Conservation (phyloP, 2,329 filamentous ascomycete genomes). For the Helotiales sp. region DNA sequence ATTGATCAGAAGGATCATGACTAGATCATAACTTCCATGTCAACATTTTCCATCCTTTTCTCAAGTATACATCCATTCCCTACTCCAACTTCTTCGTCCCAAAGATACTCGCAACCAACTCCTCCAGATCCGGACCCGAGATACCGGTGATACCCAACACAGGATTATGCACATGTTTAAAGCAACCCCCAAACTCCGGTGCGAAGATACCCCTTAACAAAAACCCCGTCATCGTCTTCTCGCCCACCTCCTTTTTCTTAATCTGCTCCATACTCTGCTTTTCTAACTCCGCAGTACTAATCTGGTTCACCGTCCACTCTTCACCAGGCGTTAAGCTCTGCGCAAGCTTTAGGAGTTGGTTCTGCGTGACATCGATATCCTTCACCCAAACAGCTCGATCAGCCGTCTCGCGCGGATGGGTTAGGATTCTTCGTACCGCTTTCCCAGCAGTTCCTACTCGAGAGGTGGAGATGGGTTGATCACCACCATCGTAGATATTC, state of each 20-base stretch:
- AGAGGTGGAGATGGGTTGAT: constrained; percentile 46
- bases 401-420: constrained; percentile 50
- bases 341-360: constrained; percentile 36
- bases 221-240: constrained; percentile 35
- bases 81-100: constrained; percentile 10
- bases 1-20: no score
- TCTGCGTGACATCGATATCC: constrained; percentile 47
- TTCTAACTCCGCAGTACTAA: constrained; percentile 22
- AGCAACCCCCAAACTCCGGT: constrained; percentile 35
- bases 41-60: no score
- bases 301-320: constrained; percentile 29
- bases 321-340: constrained; percentile 34
- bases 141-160: constrained; percentile 45
- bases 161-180: constrained; percentile 39
- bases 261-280: constrained; percentile 21
- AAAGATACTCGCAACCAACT: constrained; percentile 27
- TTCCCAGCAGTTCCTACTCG: constrained; percentile 48
- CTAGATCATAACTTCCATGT: no score
- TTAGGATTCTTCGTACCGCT: constrained; percentile 49
- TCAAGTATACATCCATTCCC: background rate
- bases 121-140: constrained; percentile 41
- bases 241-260: constrained; percentile 24
- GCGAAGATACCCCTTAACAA: constrained; percentile 37
- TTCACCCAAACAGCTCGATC: constrained; percentile 50
- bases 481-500: constrained; percentile 51